These are phyloP conservation scores for Heracleum sosnowskyi DNA, from an alignment of 129 eudicot species.

Conservation along the genomic window DNA sequence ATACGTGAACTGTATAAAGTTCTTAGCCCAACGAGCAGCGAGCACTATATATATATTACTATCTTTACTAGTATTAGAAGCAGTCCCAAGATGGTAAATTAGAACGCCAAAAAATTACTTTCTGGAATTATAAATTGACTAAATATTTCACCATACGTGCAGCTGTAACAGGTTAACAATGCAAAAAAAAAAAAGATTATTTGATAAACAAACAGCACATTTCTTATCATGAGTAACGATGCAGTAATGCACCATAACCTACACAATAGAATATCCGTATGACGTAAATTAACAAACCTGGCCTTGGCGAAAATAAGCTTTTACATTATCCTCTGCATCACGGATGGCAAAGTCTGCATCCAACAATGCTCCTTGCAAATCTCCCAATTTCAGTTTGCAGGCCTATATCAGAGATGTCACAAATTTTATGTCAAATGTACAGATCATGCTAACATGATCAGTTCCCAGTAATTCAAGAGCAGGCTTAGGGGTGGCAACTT, in stretches of 20 bases:
- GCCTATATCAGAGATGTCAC: conserved; percentile 36
- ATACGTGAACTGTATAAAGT: not conserved
- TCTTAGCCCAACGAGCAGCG: not conserved
- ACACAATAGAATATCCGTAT: not conserved
- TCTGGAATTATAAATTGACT: not conserved
- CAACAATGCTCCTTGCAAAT: conserved; percentile 69
- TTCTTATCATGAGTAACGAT: not conserved
- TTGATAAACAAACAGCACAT: not conserved
- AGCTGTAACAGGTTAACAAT: not conserved
- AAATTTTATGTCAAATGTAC: conserved; percentile 9
- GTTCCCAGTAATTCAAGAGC: not conserved
- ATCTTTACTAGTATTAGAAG: not conserved
- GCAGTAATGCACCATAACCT: not conserved
- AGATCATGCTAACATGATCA: not conserved
- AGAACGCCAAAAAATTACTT: not conserved
- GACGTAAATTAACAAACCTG: conserved; percentile 49
- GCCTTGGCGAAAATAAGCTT: conserved; percentile 90
- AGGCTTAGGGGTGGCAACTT: too few relatives aligned
- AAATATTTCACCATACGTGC: not conserved
- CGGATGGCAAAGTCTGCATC: conserved; percentile 92
- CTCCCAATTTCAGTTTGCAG: conserved; percentile 85
- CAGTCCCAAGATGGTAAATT: not conserved
- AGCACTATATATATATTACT: not conserved
- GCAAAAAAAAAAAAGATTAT: not conserved
- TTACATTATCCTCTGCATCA: conserved; percentile 77